phyloP scores from a whole-genome alignment of 2,329 filamentous ascomycete species.

The Nemania serpens region DNA sequence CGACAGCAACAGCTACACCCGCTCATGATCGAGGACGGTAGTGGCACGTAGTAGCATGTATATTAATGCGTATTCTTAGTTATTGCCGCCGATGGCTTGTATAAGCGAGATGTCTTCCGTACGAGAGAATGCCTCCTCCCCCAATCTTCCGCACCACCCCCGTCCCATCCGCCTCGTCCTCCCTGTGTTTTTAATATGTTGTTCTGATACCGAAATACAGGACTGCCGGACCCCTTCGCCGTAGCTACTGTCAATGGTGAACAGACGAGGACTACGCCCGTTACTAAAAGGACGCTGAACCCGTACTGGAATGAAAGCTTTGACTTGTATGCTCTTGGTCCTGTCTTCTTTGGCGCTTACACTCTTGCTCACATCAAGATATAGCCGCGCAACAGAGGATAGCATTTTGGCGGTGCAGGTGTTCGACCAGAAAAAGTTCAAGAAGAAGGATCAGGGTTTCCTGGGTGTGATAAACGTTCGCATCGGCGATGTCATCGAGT shows the following conservation, averaged over 20 bases:
- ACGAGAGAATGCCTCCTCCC: conserved; percentile 51
- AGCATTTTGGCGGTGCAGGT: conserved; percentile 98
- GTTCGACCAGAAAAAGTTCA: conserved; percentile 99
- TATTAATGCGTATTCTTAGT: conserved; percentile 59
- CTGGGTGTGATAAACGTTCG: conserved; percentile 96
- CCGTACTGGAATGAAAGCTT: conserved; percentile 99
- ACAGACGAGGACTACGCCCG: conserved; percentile 96
- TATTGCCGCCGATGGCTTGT: conserved; percentile 96
- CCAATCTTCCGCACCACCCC: not conserved
- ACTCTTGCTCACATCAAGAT: conserved; percentile 32
- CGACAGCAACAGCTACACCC: not conserved
- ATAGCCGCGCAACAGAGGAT: conserved; percentile 86
- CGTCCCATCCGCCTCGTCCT: not conserved
- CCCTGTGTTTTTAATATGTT: not conserved
- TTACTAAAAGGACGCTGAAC: conserved; percentile 96
- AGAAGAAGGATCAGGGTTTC: conserved; percentile 99
- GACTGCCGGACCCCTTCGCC: conserved; percentile 96
- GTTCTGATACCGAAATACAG: conserved; percentile 51
- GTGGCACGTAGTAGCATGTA: not conserved
- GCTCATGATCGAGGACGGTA: not conserved
- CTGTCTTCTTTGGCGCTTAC: conserved; percentile 23
- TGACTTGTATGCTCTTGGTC: conserved; percentile 76
- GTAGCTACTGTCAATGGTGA: conserved; percentile 97
- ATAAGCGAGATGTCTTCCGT: conserved; percentile 99
- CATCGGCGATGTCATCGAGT: conserved; percentile 90